Base-by-base conservation (phyloP, 371 early-diverging fungal species). In the Mortierella sp. region DNA sequence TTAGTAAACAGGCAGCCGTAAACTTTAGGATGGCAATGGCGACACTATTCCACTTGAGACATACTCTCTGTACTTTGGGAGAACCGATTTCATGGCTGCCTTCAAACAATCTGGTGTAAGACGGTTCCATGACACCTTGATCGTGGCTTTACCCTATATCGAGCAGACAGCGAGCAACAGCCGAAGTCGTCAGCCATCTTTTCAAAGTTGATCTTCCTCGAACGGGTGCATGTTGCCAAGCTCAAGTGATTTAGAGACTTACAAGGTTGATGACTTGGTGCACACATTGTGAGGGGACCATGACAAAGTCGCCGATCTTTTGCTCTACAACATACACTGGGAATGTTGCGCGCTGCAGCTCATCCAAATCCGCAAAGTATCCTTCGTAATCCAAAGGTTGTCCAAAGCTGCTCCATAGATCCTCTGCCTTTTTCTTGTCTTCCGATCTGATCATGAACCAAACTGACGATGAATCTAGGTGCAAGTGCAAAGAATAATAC, bases 51-150 rank as follows among this genome's bases (percentile, higher is more conserved):
- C 19, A 70, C 10, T 2, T 24, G 16, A 37, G 31, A 73, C 82
- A 10, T 85, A 88, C 88, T 81, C 75, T 69, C 75, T 82, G 71
- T 88, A 88, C 44, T 79, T 82, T 10, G 84, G 84, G 19, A 87
- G 73, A 28, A 82, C 83, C 3, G 28, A 53, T 4, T 73, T 67
- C 34, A 89, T 50, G 1, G 83, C 81, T 0, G 79, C 72, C 19
- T 81, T 69, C 21, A 87, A 51, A 43, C 86, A 75, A 40, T 81
- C 64, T 0, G 86, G 79, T 1, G 88, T 89, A 13, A 84, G 79
- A 26, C 89, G 78, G 77, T 87, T 89, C 87, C 87, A 89, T 9
- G 88, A 81, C 5, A 85, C 80, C 48, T 89, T 89, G 77, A 86
- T 80, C 1, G 78, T 83, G 13, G 82, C 77, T n/a, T 69, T 76